phyloP scores from a whole-genome alignment of 805 yeast species.

The Teunomyces aglyptinius region DNA sequence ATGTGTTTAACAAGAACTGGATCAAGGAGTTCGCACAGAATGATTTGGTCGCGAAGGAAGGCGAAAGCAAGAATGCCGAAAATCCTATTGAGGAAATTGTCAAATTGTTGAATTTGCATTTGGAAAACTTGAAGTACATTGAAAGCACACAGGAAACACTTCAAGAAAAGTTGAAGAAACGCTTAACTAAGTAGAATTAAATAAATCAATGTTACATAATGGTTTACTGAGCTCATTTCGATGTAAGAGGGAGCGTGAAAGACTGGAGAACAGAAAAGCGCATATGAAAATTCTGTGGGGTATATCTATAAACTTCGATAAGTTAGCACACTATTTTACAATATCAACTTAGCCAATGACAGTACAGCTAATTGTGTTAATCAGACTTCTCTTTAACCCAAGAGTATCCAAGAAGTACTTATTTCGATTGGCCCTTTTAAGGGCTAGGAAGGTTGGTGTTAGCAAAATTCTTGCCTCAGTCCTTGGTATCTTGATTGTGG shows the following conservation, averaged over 20 bases:
- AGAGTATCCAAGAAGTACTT: slow-evolving; percentile 39
- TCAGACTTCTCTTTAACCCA: slow-evolving; percentile 37
- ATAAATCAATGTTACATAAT: neutral
- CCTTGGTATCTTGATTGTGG: slow-evolving; percentile 35
- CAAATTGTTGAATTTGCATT: slow-evolving; percentile 78
- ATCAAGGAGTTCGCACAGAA: slow-evolving; percentile 30
- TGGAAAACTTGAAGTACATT: slow-evolving; percentile 85
- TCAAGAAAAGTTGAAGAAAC: slow-evolving; percentile 58
- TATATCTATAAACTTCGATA: neutral
- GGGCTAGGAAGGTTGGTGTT: slow-evolving; percentile 32
- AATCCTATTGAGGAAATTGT: slow-evolving; percentile 67
- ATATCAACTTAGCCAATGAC: neutral
- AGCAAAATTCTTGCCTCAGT: slow-evolving; percentile 32
- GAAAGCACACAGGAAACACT: slow-evolving; percentile 70
- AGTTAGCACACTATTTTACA: neutral
- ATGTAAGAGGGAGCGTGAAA: neutral
- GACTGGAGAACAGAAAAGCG: neutral
- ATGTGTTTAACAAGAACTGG: slow-evolving; percentile 66
- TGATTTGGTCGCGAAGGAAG: slow-evolving; percentile 19
- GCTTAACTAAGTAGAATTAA: slow-evolving; percentile 10
- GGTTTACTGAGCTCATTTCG: neutral
- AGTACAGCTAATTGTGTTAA: slow-evolving; percentile 14
- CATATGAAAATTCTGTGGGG: slow-evolving; percentile 3
- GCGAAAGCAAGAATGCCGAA: slow-evolving; percentile 21
- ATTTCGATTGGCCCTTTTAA: slow-evolving; percentile 35